Base-by-base conservation (phyloP, 345 rosid species). In the Lenwebbia sp. region DNA sequence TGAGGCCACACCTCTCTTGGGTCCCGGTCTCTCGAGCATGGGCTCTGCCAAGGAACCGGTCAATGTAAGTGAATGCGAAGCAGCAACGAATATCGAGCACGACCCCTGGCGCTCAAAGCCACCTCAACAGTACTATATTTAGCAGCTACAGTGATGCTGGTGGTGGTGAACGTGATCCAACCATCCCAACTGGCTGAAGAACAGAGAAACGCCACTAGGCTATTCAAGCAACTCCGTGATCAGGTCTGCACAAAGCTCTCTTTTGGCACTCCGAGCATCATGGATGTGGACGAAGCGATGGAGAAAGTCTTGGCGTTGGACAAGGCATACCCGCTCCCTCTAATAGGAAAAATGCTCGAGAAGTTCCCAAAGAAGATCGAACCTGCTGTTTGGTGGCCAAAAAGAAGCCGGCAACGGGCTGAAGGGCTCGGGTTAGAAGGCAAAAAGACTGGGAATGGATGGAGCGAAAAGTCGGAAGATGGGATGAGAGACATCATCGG, bases 171-270 rank as follows among this genome's bases (percentile, higher is more conserved):
- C 89, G 88, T 74, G 51, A 86, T 94, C 87, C 94, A 92, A 23
- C 95, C 96, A 10, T 93, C 96, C 17, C 94, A 94, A 47, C 88
- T 94, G 5, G 93, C 92, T 2, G 95, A 93, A 83, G 94, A 94
- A 86, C 95, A 91, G 76, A 90, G 94, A 83, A 93, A 90, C 52
- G 94, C 94, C 0, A 57, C 90, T 3, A 90, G 94, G 62, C 65
- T 93, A 82, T 93, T 92, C 86, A 92, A 89, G 87, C 91, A 91
- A 88, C 91, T 92, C 28, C 91, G 86, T 6, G 56, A n/a, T 22
- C 90, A 93, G 83, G 86, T 91, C 82, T 83, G 86, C 28, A 88
- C 90, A 13, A n/a, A 57, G 55, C 76, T 91, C 30, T 53, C 89
- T n/a, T n/a, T 86, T 25, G 87, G 90, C 17, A 76, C 83, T 26